Evolutionary conservation across 2,329 filamentous ascomycete genomes (phyloP).

Genomic region (Domatiomyces catenatus): DNA sequence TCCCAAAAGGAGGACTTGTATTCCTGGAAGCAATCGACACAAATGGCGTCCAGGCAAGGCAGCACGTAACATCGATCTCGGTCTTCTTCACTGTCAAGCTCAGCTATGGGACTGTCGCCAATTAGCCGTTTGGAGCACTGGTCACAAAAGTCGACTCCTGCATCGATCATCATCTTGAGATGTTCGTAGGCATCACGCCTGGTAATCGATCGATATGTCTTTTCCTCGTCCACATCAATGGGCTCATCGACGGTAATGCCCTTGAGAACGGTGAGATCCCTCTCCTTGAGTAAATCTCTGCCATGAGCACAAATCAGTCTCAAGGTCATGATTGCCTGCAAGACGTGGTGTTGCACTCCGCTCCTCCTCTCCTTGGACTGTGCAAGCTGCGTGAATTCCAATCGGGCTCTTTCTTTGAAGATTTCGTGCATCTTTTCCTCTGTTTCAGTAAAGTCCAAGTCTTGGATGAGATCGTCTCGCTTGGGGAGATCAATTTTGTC

Average conservation of each 20-base stretch:
- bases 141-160: slow-evolving; percentile 58
- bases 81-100: slow-evolving; percentile 40
- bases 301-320: slow-evolving; percentile 87
- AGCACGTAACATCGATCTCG: slow-evolving; percentile 63
- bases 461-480: slow-evolving; percentile 56
- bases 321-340: slow-evolving; percentile 79
- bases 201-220: slow-evolving; percentile 42
- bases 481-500: slow-evolving; percentile 73
- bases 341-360: slow-evolving; percentile 57
- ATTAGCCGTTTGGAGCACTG: slow-evolving; percentile 53
- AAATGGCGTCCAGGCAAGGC: slow-evolving; percentile 75
- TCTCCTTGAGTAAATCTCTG: slow-evolving; percentile 71
- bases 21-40: slow-evolving; percentile 51
- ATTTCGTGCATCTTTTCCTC: slow-evolving; percentile 69
- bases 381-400: slow-evolving; percentile 61
- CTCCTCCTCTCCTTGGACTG: slow-evolving; percentile 55
- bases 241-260: slow-evolving; percentile 72
- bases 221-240: slow-evolving; percentile 71
- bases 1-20: slow-evolving; percentile 41
- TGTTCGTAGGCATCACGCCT: slow-evolving; percentile 70
- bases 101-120: slow-evolving; percentile 26
- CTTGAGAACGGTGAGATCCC: slow-evolving; percentile 65
- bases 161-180: slow-evolving; percentile 69
- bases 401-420: slow-evolving; percentile 66
- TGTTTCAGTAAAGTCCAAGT: slow-evolving; percentile 57